These are phyloP conservation scores for Fusarium penzigii DNA, from an alignment of 2,329 filamentous ascomycete genomes.

Conservation along the genomic window DNA sequence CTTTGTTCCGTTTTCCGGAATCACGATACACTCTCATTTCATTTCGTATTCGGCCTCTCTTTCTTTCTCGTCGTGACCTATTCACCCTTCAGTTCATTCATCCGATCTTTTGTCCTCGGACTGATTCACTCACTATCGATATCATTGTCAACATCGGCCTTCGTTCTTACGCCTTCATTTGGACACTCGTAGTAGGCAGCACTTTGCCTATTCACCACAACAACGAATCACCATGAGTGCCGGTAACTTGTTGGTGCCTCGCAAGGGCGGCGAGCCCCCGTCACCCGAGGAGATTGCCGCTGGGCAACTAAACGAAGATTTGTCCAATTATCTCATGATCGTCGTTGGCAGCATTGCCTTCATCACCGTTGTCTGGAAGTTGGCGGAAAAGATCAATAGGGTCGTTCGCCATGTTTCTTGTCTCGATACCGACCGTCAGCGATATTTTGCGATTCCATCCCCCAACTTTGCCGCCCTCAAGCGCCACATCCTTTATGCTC, in stretches of 20 bases:
- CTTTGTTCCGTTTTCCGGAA: too few relatives aligned
- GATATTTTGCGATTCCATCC: slow-evolving; percentile 70
- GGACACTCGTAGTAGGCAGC: too few relatives aligned
- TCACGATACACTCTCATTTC: slow-evolving; percentile 13
- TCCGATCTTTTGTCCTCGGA: slow-evolving; percentile 11
- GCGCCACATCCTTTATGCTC: slow-evolving; percentile 73
- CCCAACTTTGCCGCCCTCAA: slow-evolving; percentile 61
- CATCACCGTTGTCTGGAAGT: slow-evolving; percentile 67
- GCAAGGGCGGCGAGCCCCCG: slow-evolving; percentile 15
- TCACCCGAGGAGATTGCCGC: slow-evolving; percentile 15
- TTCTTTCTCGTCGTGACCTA: slow-evolving; percentile 1
- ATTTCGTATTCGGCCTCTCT: slow-evolving; percentile 9
- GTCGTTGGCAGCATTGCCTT: slow-evolving; percentile 65
- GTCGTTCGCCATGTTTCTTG: slow-evolving; percentile 75
- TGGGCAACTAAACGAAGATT: slow-evolving; percentile 43
- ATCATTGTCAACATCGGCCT: background rate
- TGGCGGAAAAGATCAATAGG: slow-evolving; percentile 59
- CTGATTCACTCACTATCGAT: slow-evolving; percentile 3
- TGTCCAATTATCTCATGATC: slow-evolving; percentile 62
- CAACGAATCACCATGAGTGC: slow-evolving; percentile 20
- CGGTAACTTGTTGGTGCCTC: slow-evolving; percentile 24
- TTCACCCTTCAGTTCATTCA: slow-evolving; percentile 12
- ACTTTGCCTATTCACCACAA: background rate
- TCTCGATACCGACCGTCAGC: slow-evolving; percentile 76
- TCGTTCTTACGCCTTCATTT: background rate